phyloP scores from a whole-genome alignment of 331 rosid genomes.

The Prunus yedoensis region DNA sequence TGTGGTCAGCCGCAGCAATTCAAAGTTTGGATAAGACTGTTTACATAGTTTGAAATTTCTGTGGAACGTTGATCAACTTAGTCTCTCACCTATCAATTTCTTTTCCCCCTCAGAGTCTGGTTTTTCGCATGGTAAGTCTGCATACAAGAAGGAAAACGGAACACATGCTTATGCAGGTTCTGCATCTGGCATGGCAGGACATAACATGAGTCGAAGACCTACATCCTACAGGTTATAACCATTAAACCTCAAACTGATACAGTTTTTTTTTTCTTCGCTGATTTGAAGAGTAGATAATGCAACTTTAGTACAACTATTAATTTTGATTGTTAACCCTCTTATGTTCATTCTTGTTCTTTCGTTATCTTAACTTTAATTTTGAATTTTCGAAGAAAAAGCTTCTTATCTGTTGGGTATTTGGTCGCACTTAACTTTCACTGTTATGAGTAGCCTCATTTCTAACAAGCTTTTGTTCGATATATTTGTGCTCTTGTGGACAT shows the following conservation, averaged over 20 bases:
- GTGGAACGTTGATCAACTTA: neutral
- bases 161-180: conserved; percentile 52
- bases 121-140: conserved; percentile 56
- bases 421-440: neutral
- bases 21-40: neutral
- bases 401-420: neutral
- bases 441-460: neutral
- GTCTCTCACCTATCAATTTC: neutral
- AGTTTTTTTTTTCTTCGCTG: conserved; percentile 5
- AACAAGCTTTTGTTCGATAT: neutral
- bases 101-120: conserved; percentile 56
- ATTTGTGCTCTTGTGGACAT: neutral
- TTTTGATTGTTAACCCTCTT: neutral
- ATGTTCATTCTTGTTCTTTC: neutral
- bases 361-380: neutral
- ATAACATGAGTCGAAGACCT: conserved; percentile 42
- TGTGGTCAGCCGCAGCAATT: conserved; percentile 18
- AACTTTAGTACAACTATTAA: neutral
- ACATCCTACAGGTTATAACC: conserved; percentile 61
- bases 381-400: neutral
- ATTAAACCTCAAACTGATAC: neutral
- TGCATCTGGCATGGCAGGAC: conserved; percentile 46
- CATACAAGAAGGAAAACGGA: conserved; percentile 79
- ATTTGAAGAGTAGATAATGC: neutral
- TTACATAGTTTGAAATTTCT: conserved; percentile 1